Base-by-base conservation (phyloP, 2,329 filamentous ascomycete genomes). In the Neophaeococcomyces mojaviensis region DNA sequence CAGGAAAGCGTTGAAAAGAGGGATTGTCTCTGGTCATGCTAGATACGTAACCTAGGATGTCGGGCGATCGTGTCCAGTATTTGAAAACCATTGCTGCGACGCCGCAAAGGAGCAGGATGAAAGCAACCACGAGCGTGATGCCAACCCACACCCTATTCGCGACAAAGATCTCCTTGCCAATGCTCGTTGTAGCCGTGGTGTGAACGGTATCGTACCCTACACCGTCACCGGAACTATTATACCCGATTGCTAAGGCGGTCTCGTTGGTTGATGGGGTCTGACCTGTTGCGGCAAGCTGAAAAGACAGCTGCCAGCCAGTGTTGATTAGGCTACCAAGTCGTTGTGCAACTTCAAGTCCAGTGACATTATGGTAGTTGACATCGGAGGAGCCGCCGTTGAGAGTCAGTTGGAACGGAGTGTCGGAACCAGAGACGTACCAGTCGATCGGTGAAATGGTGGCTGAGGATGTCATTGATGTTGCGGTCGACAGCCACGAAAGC, bases 311-410 rank as follows among this genome's bases (percentile, higher is more conserved):
- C 28, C 35, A 47, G 18, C 20, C 37, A 10, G 51, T 53, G 37
- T 55, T 55, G 13, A 50, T 28, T 2, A 55, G 46, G 32, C 49
- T 51, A 22, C 47, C 49, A 24, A 55, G 53, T 10, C 53, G 51
- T 34, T 46, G 47, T 13, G 51, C 52, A 19, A 55, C 43, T 34
- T 53, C 35, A 13, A 40, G 32, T 8, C 48, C 51, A 5, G 44
- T 52, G 9, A 55, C 49, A 36, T 52, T 50, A 30, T 31, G 16
- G 33, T 51, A 55, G 38, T 48, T 45, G 18, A 50, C 44, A 35
- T 52, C 49, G 3, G 48, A 34, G 13, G 40, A 42, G 22, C 42
- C 39, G 28, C n/a, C 9, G 8, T 24, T 20, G 26, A 30, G 18
- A 16, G 4, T 18, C 9, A 36, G 31, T 16, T 26, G 19, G 22